A percentile compares a stretch with the other conserved stretches of the same genome.
phyloP scores from a whole-genome alignment of 257 asterid species.

The Capsicum chinense region DNA sequence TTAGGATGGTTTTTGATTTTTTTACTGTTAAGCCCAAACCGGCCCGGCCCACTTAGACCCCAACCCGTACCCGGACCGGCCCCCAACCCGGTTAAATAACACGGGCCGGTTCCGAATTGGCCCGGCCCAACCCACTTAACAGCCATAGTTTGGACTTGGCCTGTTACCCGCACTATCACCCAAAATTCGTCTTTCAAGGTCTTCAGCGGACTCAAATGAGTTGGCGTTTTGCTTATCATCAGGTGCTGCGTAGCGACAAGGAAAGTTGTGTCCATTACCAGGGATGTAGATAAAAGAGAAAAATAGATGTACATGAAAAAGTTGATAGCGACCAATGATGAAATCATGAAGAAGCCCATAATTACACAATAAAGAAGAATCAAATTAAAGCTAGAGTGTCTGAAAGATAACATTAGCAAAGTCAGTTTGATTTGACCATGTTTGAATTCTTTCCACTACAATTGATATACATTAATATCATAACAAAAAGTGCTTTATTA shows the following conservation, averaged over 20 bases:
- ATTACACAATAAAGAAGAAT: constrained; percentile 2
- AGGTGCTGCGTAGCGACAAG: constrained; percentile 38
- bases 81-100: too few relatives aligned
- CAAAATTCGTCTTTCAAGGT: constrained; percentile 50
- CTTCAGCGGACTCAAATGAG: constrained; percentile 51
- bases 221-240: constrained; percentile 37
- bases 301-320: too few relatives aligned
- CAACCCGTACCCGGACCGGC: too few relatives aligned
- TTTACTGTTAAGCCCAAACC: too few relatives aligned
- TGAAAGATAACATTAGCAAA: not conserved
- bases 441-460: not conserved
- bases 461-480: too few relatives aligned
- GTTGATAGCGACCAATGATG: too few relatives aligned
- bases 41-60: too few relatives aligned
- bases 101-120: too few relatives aligned
- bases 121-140: too few relatives aligned
- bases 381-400: not conserved
- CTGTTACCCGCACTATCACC: constrained; percentile 36
- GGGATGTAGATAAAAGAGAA: too few relatives aligned
- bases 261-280: not conserved
- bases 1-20: too few relatives aligned
- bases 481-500: too few relatives aligned
- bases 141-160: constrained; percentile 28
- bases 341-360: not conserved
- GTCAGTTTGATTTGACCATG: not conserved